Evolutionary conservation across 2,329 filamentous ascomycete genomes (phyloP).

Genomic region (Cadophora gregata): DNA sequence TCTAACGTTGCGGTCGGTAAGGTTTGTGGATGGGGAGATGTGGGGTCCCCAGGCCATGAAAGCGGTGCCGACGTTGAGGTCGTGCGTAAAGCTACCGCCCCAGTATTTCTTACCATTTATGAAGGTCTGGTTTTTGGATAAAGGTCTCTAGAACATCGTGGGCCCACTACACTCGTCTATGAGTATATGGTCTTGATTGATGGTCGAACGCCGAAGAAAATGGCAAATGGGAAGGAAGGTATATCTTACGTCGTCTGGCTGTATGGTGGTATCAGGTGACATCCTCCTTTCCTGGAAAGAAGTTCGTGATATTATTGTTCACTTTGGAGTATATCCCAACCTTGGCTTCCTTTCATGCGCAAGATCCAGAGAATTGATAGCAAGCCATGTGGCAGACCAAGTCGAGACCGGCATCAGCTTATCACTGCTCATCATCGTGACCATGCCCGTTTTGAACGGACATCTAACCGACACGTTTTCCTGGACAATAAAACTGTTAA

Average conservation of each 20-base stretch:
- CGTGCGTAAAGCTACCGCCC: too few relatives aligned
- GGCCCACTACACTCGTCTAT: too few relatives aligned
- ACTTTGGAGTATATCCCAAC: conserved; percentile 16
- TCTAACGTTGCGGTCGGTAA: too few relatives aligned
- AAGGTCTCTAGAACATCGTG: not conserved
- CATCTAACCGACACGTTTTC: not conserved
- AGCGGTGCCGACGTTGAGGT: too few relatives aligned
- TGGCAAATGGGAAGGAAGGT: not conserved
- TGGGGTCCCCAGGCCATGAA: conserved; percentile 11
- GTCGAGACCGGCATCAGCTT: not conserved
- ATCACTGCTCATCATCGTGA: not conserved
- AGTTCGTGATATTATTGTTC: not conserved
- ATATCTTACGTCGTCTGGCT: not conserved
- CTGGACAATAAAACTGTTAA: conserved; percentile 19
- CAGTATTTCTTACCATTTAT: too few relatives aligned
- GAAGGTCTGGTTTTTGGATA: conserved; percentile 1
- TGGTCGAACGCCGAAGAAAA: too few relatives aligned
- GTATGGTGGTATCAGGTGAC: not conserved
- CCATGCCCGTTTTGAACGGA: conserved; percentile 1
- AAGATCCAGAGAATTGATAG: not conserved
- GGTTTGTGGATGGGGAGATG: not conserved
- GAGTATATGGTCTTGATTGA: too few relatives aligned
- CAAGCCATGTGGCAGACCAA: not conserved
- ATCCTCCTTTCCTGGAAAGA: conserved; percentile 1
- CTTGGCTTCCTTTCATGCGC: not conserved